Base-by-base conservation (phyloP, 495 filamentous ascomycete species). In the Penicillium alfredii region DNA sequence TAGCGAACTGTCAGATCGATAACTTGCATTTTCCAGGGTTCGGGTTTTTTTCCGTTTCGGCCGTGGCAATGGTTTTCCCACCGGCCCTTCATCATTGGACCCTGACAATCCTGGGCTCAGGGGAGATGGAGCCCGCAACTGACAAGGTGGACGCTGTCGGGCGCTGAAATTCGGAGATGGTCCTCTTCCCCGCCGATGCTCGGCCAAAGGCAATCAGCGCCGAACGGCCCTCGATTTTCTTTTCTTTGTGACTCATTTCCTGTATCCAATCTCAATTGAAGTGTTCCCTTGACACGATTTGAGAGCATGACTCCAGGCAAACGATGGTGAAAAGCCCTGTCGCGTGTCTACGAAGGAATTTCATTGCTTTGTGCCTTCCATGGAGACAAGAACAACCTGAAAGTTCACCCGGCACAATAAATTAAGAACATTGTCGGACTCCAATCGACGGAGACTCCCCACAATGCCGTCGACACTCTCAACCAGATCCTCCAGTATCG, bases 1-100 rank as follows among this genome's bases (percentile, higher is more conserved):
- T n/a, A n/a, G n/a, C n/a, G n/a, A n/a, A n/a, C n/a, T n/a, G n/a
- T n/a, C n/a, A n/a, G n/a, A n/a, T n/a, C n/a, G n/a, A n/a, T n/a
- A n/a, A n/a, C n/a, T n/a, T n/a, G n/a, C n/a, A n/a, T n/a, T n/a
- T n/a, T n/a, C n/a, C n/a, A n/a, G 23, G 20, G 23, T 20, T 11
- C 49, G 53, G 53, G 53, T 56, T 50, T 40, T 56, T 56, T 56
- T 56, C 53, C 53, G 53, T 24, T 25, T 38, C 41, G 36, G 33
- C 23, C 32, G 24, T 51, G 35, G 39, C 42, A 38, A 40, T 31
- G 27, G 17, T 14, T 5, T 33, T 26, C 25, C 21, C 30, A 23
- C 47, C 44, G 51, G 38, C 20, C 18, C 45, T 48, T 32, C 40
- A 21, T 18, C 47, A 34, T 34, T 17, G 38, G 36, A 22, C 9